A percentile compares a stretch with the other conserved stretches of the same genome.
Conservation (phyloP, 352 stramenopile species). For the Peronosclerospora sorghi region DNA sequence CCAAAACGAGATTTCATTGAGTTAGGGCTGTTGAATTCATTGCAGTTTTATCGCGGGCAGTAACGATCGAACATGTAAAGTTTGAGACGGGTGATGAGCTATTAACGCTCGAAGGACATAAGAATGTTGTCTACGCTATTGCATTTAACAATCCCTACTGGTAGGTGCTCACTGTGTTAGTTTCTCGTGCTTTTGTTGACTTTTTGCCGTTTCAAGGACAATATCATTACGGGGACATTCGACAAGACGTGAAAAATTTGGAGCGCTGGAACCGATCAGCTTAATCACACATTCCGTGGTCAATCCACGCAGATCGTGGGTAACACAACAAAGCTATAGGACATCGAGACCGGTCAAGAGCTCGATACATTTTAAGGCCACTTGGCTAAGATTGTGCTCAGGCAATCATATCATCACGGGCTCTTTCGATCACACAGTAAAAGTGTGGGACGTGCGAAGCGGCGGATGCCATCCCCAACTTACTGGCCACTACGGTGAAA, state of each 20-base stretch:
- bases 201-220: slow-evolving; percentile 39
- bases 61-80: slow-evolving; percentile 92
- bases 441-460: slow-evolving; percentile 82
- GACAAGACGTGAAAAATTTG: slow-evolving; percentile 96
- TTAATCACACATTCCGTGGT: slow-evolving; percentile 91
- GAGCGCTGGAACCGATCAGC: slow-evolving; percentile 88
- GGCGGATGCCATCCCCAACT: slow-evolving; percentile 88
- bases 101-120: slow-evolving; percentile 89
- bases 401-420: slow-evolving; percentile 90
- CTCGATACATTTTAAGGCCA: slow-evolving; percentile 90
- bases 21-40: neutral
- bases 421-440: slow-evolving; percentile 93
- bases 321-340: slow-evolving; percentile 92
- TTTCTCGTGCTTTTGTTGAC: neutral
- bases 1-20: no score
- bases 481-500: slow-evolving; percentile 90
- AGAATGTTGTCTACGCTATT: slow-evolving; percentile 95
- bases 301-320: slow-evolving; percentile 95
- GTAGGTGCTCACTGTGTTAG: slow-evolving; percentile 10
- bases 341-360: slow-evolving; percentile 91
- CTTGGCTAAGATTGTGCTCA: slow-evolving; percentile 91
- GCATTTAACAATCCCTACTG: slow-evolving; percentile 96
- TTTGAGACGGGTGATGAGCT: slow-evolving; percentile 92
- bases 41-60: slow-evolving; percentile 89
- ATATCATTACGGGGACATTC: slow-evolving; percentile 92